Base-by-base conservation (phyloP, 352 stramenopile genomes). In the Peronospora farinosa region DNA sequence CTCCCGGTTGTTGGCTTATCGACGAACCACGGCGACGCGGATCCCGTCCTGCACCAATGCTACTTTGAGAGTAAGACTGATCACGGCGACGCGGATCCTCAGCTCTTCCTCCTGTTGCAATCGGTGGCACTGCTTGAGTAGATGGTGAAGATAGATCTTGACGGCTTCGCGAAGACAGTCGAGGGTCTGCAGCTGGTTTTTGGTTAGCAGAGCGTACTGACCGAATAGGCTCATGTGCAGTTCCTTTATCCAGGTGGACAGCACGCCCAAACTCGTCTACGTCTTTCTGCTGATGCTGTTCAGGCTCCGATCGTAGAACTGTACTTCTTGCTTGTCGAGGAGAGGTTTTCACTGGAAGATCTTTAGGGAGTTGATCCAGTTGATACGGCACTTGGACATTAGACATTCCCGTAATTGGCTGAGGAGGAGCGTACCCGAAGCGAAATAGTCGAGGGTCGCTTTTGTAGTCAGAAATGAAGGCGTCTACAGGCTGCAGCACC, bases 391-490 rank as follows among this genome's bases (percentile, higher is more conserved):
- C 60, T 12, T 67, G 57, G 33, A 69, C 56, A 21, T 25, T 61
- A 13, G 75, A 78, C 35, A 88, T 69, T 3, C 78, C 81, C 1
- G 57, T 69, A 7, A 45, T 35, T 25, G 81, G 81, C 28, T 82
- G 57, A 7, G 81, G 81, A 10, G 81, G 81, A 28, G 81, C 81
- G 40, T 89, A 92, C 9, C 81, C 81, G 40, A 71, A 88, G 13
- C 51, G 62, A 42, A 84, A 92, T 3, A 88, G 60, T 4, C 78
- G 71, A 3, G 54, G 52, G 7, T 87, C 77, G 9, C 53, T 54
- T 11, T 55, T 67, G 40, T 66, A 67, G 38, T 85, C 72, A 1
- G 54, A 69, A 9, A 83, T 51, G 35, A 72, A 75, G n/a, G 47
- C 42, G 12, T 63, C 66, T 15, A 87, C 73, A 9, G 63, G 67